Evolutionary conservation across 192 early-diverging fungal species (phyloP).

Genomic region (Neocallimastix lanati): DNA sequence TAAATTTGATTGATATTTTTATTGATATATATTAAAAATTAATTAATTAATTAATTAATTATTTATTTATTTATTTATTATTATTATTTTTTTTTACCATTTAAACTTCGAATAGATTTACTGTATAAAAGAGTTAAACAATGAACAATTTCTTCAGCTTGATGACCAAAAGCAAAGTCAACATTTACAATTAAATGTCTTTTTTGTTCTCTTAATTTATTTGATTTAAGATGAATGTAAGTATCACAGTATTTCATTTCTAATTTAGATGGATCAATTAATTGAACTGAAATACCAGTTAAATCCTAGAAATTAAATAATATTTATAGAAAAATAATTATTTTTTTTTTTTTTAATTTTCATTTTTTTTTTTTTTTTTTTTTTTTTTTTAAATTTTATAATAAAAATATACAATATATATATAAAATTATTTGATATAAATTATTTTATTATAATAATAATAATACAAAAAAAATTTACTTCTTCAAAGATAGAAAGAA

Average conservation of each 20-base stretch:
- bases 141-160: slow-evolving; percentile 1
- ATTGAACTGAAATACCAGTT: slow-evolving; percentile 1
- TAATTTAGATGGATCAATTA: slow-evolving; percentile 1
- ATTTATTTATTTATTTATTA: too few species aligned
- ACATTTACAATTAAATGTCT: slow-evolving; percentile 3
- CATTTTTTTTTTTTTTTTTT: too few species aligned
- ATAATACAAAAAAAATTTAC: too few species aligned
- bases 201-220: background rate
- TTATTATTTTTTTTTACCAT: background rate
- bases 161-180: slow-evolving; percentile 1
- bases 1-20: too few species aligned
- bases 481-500: background rate
- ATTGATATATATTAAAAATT: too few species aligned
- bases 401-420: too few species aligned
- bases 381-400: too few species aligned
- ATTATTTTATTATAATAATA: too few species aligned
- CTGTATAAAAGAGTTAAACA: background rate
- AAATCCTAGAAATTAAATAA: background rate
- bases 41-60: too few species aligned
- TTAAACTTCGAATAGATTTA: background rate
- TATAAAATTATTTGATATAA: too few species aligned
- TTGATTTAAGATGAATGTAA: background rate
- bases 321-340: too few species aligned
- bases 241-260: background rate
- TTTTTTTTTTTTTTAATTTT: too few species aligned